phyloP scores from a whole-genome alignment of 305 asterid species.

The Coffea humblotiana region DNA sequence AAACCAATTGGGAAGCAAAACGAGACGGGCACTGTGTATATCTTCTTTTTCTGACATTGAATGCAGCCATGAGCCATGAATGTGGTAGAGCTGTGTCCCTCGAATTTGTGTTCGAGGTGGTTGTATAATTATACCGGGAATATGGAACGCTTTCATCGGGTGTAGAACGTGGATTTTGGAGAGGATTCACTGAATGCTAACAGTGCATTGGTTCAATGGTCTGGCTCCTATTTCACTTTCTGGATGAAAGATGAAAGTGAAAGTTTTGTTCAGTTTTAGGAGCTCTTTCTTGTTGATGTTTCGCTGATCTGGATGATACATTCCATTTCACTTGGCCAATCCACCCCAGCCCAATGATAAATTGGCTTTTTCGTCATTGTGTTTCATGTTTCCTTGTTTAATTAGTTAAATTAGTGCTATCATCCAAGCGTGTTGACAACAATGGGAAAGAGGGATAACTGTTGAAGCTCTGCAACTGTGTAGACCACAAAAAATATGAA shows the following conservation, averaged over 20 bases:
- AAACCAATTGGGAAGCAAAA: background rate
- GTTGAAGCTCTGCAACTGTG: background rate
- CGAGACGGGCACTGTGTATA: background rate
- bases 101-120: background rate
- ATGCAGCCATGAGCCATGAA: background rate
- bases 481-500: background rate
- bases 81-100: background rate
- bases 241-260: background rate
- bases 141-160: background rate
- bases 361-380: background rate
- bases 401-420: background rate
- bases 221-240: conserved; percentile 5
- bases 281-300: background rate
- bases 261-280: conserved; percentile 18
- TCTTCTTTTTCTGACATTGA: background rate
- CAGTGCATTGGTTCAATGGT: background rate
- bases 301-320: background rate
- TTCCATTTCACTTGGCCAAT: conserved; percentile 3
- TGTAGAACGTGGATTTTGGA: background rate
- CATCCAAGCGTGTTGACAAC: background rate
- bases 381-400: background rate
- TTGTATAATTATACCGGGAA: background rate
- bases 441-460: background rate
- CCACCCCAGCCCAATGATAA: conserved; percentile 1
- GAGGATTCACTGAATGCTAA: background rate